Evolutionary conservation across 352 stramenopile species (phyloP).

Genomic region (Pythium periplocum): DNA sequence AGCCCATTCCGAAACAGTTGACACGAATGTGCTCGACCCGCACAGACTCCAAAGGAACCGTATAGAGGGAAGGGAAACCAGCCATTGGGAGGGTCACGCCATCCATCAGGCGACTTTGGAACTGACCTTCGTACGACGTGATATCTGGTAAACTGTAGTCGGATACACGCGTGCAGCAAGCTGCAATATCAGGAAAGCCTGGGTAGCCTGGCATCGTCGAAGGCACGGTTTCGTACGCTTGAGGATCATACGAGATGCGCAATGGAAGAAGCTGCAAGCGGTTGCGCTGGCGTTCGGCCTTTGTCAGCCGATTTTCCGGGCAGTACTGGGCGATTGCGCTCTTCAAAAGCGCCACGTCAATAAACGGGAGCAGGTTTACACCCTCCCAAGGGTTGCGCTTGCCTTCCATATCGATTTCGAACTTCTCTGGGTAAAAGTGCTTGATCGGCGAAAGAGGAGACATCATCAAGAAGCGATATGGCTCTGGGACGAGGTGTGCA

Average conservation of each 20-base stretch:
- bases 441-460: constrained; percentile 94
- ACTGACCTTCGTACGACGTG: constrained; percentile 35
- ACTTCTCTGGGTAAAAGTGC: constrained; percentile 90
- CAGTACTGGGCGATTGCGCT: constrained; percentile 91
- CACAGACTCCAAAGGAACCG: constrained; percentile 41
- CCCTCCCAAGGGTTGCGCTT: constrained; percentile 98
- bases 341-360: constrained; percentile 91
- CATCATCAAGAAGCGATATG: constrained; percentile 94
- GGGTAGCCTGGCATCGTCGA: constrained; percentile 57
- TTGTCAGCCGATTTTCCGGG: constrained; percentile 85
- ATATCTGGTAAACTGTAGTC: constrained; percentile 52
- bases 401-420: constrained; percentile 84
- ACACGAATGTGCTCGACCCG: constrained; percentile 71
- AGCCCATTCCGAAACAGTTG: constrained; percentile 94
- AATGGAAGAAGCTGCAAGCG: constrained; percentile 49
- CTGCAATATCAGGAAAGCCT: constrained; percentile 57
- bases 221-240: constrained; percentile 54
- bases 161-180: constrained; percentile 61
- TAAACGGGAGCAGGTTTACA: constrained; percentile 98
- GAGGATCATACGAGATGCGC: constrained; percentile 86
- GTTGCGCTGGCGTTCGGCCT: constrained; percentile 91
- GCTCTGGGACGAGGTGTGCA: constrained; percentile 92
- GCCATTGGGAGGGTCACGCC: constrained; percentile 66
- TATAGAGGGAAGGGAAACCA: constrained; percentile 76
- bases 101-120: constrained; percentile 70